Conservation (phyloP, 176 grass and related monocot genomes). For the Cenchrus purpureus region DNA sequence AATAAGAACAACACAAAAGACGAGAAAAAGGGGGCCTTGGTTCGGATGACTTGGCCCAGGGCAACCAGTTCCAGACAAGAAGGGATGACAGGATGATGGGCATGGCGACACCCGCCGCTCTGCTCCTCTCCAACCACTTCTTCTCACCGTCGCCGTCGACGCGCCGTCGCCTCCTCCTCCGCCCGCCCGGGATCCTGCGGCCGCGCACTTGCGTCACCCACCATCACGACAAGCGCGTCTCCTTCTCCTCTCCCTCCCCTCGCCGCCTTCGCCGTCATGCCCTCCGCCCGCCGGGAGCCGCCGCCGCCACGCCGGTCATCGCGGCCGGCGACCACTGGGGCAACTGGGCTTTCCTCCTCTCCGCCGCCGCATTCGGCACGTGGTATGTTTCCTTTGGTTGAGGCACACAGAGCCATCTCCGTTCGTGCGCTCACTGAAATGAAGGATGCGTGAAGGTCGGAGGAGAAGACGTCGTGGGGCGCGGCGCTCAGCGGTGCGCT, state of each 20-base stretch:
- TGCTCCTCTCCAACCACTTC: conserved; percentile 31
- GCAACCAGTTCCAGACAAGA: not conserved
- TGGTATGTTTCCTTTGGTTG: conserved; percentile 41
- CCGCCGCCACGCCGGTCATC: conserved; percentile 46
- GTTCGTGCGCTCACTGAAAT: too few species aligned
- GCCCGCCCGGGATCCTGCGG: not conserved
- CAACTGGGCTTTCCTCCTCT: conserved; percentile 83
- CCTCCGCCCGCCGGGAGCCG: conserved; percentile 11
- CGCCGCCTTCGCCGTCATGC: conserved; percentile 18
- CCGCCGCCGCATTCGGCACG: conserved; percentile 82
- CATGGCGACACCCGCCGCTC: conserved; percentile 37
- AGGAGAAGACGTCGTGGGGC: conserved; percentile 69
- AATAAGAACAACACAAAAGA: not conserved
- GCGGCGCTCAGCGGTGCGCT: conserved; percentile 75
- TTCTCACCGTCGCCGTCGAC: not conserved
- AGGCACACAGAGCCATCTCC: too few species aligned
- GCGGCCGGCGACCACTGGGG: conserved; percentile 77
- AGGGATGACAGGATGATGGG: not conserved
- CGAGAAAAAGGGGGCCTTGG: not conserved
- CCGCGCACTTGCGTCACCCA: not conserved
- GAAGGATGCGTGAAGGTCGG: conserved; percentile 18
- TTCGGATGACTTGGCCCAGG: too few species aligned
- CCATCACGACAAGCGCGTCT: not conserved
- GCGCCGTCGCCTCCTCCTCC: not conserved
- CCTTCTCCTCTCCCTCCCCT: not conserved